These are phyloP conservation scores for Blastocystis sp. DNA, from an alignment of 352 stramenopile species.

Conservation along the genomic window DNA sequence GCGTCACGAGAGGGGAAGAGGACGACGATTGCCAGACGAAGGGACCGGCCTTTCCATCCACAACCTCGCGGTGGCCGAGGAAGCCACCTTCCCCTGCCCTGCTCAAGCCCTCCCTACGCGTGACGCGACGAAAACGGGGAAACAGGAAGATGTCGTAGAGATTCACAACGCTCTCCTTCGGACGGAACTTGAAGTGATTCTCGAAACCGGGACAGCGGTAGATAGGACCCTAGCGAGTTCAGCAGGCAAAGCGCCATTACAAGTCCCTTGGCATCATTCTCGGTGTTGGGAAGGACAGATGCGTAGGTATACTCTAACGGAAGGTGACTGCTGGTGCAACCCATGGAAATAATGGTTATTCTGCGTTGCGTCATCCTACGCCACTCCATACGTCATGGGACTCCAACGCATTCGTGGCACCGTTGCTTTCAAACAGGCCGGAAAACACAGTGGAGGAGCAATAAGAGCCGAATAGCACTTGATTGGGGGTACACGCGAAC, in stretches of 20 bases:
- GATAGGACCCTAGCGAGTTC: slow-evolving; percentile 44
- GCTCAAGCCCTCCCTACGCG: slow-evolving; percentile 21
- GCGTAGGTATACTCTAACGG: slow-evolving; percentile 40
- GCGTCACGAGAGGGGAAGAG: background rate
- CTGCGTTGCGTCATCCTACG: background rate
- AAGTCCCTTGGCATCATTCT: slow-evolving; percentile 37
- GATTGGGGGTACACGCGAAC: too few species aligned
- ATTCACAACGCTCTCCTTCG: slow-evolving; percentile 4
- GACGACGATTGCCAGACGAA: slow-evolving; percentile 38
- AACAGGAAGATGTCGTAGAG: slow-evolving; percentile 56
- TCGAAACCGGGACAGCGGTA: slow-evolving; percentile 35
- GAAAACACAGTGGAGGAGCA: background rate
- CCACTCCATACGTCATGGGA: background rate
- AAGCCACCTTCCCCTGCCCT: slow-evolving; percentile 13
- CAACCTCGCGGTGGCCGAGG: slow-evolving; percentile 38
- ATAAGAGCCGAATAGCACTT: background rate
- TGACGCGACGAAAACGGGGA: background rate
- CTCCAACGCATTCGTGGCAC: too few species aligned
- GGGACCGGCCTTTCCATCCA: slow-evolving; percentile 8
- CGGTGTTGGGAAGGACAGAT: slow-evolving; percentile 40
- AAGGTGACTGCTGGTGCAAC: slow-evolving; percentile 48
- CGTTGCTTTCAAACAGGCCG: background rate
- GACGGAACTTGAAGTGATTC: slow-evolving; percentile 8
- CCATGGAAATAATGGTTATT: background rate
- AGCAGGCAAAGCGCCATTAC: background rate